Evolutionary conservation across 495 filamentous ascomycete species (phyloP), one percentile per base, ranked within the genome.

Genomic region (Achaetomiella virescens): DNA sequence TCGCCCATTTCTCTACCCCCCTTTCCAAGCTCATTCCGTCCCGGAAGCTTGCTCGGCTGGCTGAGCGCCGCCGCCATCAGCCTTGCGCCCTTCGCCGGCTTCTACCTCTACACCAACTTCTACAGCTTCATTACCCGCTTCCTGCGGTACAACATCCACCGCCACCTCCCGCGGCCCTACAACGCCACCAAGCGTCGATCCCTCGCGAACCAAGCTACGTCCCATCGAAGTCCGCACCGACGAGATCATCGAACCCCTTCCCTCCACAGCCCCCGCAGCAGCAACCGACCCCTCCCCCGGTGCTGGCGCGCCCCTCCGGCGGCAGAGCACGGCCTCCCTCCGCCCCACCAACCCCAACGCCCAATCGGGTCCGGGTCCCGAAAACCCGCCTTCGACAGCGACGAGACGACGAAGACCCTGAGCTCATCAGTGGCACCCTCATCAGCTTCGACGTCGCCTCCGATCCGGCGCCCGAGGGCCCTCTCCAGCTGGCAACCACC

Each of bases 381-480:
- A 45, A 1, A 17, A 22, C 56, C 53, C 52, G 75, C 73, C 17
- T 76, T 74, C 25, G 73, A 57, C 3, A 74, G 70, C 14, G 76
- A 79, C 46, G 78, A 79, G 76, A 79, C 46, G 78, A 79, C 38
- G 79, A 81, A 48, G 77, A 79, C 24, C 56, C 63, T 17, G 77
- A 81, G 29, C 59, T 74, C 21, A 62, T 76, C 18, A 76, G 74
- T 50, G 69, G 76, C 3, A 80, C 78, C 0, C 60, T 82, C 1
- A 80, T 82, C n/a, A 80, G 74, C 51, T 81, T 82, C 45, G 79
- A 82, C 60, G 78, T 82, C 25, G 78, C 77, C 8, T 74, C 71
- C 38, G 75, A 79, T 42, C 65, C 70, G 1, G 68, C 65, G 3
- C 20, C 72, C 70, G 47, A 50, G 40, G n/a, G n/a, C n/a, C n/a